A percentile compares a stretch with the other conserved stretches of the same genome.
phyloP scores from a whole-genome alignment of 495 filamentous ascomycete species.

The Evansstolkia leycettana region DNA sequence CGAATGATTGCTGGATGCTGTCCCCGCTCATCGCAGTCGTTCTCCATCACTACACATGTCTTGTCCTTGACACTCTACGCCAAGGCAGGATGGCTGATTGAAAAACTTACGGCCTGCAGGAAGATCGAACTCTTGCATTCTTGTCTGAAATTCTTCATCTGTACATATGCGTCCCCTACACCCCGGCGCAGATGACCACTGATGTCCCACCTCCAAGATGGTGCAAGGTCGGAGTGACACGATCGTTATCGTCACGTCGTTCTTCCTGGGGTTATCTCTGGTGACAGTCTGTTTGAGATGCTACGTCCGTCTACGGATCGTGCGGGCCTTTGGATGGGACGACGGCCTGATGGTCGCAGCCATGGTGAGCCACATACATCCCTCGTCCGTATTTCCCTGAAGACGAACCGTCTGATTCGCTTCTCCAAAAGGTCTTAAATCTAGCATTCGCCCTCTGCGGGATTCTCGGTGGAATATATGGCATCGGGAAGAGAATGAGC shows the following conservation, averaged over 20 bases:
- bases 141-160: too few relatives aligned
- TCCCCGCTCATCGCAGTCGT: too few relatives aligned
- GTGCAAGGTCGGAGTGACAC: slow-evolving; percentile 11
- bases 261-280: slow-evolving; percentile 18
- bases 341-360: slow-evolving; percentile 19
- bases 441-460: slow-evolving; percentile 17
- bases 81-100: too few relatives aligned
- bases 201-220: too few relatives aligned
- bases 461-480: slow-evolving; percentile 16
- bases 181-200: too few relatives aligned
- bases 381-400: slow-evolving; percentile 8
- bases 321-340: slow-evolving; percentile 22
- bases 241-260: slow-evolving; percentile 17
- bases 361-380: slow-evolving; percentile 15
- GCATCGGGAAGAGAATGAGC: slow-evolving; percentile 14
- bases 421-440: slow-evolving; percentile 10
- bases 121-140: too few relatives aligned
- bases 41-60: too few relatives aligned
- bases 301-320: slow-evolving; percentile 19
- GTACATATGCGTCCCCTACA: too few relatives aligned
- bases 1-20: too few relatives aligned
- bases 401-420: background rate
- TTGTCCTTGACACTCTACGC: too few relatives aligned
- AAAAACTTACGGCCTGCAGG: too few relatives aligned
- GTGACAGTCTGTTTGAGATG: slow-evolving; percentile 14